Conservation (phyloP, 2,329 filamentous ascomycete genomes). For the Penicillium griseofulvum region DNA sequence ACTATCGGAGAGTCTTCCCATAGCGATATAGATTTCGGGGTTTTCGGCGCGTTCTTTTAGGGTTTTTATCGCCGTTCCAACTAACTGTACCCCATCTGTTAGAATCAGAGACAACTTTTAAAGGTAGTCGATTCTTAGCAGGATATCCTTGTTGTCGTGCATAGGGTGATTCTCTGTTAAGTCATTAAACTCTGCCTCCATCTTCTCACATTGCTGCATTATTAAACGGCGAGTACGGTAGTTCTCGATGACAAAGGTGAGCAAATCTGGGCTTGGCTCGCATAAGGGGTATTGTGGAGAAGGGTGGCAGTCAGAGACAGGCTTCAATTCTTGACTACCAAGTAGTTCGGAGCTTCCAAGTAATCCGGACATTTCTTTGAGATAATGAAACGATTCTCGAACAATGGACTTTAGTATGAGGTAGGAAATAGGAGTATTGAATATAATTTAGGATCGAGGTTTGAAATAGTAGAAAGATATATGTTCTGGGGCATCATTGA, state of each 20-base stretch:
- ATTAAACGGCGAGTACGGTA: constrained; percentile 1
- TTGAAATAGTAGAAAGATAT: constrained; percentile 3
- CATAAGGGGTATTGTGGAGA: constrained; percentile 6
- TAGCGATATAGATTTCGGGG: no score
- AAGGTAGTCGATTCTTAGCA: not conserved
- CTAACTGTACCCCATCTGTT: no score
- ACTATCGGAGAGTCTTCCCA: no score
- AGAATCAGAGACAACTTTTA: no score
- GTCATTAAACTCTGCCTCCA: not conserved
- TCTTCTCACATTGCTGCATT: not conserved
- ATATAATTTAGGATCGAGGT: not conserved
- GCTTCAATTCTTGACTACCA: constrained; percentile 7
- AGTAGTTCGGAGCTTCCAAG: no score
- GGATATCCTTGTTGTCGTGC: not conserved
- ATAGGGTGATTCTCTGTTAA: not conserved
- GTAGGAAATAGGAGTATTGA: not conserved
- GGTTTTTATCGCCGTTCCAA: no score
- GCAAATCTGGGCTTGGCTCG: constrained; percentile 4
- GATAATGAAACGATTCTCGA: constrained; percentile 5
- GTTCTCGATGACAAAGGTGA: constrained; percentile 9
- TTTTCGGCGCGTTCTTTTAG: no score
- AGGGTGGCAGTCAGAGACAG: constrained; percentile 1
- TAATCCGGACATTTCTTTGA: constrained; percentile 6
- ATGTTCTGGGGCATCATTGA: not conserved
- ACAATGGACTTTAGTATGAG: not conserved